Percentiles rank a stretch among this genome's conserved stretches.
Evolutionary conservation across 306 rosid species (phyloP).

Genomic region (Mimosa bimucronata): DNA sequence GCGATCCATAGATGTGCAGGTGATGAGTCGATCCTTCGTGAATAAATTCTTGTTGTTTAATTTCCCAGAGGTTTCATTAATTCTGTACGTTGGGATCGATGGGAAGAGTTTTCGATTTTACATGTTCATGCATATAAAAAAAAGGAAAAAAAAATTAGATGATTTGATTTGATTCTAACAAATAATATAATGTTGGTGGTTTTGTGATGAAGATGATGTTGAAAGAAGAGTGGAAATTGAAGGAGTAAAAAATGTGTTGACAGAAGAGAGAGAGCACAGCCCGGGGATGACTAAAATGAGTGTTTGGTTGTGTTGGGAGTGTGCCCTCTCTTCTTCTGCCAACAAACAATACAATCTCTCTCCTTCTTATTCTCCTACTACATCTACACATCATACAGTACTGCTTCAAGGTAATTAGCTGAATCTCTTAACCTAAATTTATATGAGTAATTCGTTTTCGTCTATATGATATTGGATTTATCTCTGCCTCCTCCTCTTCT

Average conservation of each 20-base stretch:
- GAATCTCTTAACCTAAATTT: neutral
- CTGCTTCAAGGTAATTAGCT: conserved; percentile 25
- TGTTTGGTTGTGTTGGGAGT: conserved; percentile 72
- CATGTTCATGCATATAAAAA: no score
- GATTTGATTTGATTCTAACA: neutral
- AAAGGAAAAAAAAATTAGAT: no score
- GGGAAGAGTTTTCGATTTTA: no score
- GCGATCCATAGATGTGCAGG: neutral
- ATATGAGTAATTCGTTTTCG: neutral
- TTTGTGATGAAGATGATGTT: neutral
- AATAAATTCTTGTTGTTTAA: no score
- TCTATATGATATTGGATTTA: neutral
- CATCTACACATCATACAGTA: no score
- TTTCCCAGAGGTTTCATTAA: no score
- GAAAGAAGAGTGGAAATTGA: neutral
- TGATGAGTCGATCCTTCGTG: neutral
- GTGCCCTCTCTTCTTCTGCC: conserved; percentile 86
- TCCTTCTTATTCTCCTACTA: neutral
- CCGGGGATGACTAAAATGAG: conserved; percentile 51
- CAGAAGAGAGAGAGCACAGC: conserved; percentile 99
- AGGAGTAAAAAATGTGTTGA: conserved; percentile 51
- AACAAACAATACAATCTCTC: conserved; percentile 44
- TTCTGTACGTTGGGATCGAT: no score
- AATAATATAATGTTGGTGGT: neutral
- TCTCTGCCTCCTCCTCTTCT: neutral